These are phyloP conservation scores for Quercus aquifolioides DNA, from an alignment of 306 rosid genomes.

Conservation along the genomic window DNA sequence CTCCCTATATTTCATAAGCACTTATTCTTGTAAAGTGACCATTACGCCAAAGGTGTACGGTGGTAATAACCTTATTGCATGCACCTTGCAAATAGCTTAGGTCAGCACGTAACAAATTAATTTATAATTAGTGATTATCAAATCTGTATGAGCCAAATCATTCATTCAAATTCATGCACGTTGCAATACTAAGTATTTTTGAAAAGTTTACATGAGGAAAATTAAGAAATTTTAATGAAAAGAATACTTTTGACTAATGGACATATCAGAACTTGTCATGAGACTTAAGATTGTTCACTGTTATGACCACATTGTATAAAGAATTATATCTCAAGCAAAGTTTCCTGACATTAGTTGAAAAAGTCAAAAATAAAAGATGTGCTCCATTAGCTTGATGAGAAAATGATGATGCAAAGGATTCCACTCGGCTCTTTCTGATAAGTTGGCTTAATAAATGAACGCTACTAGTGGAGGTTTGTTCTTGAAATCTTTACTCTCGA, in stretches of 20 bases:
- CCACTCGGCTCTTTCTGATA: no score
- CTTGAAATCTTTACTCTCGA: no score
- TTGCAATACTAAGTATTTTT: background rate
- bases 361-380: background rate
- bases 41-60: rapidly evolving
- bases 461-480: no score
- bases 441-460: no score
- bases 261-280: background rate
- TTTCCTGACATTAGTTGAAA: background rate
- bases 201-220: background rate
- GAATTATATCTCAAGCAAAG: background rate
- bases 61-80: background rate
- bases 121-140: slow-evolving; percentile 28
- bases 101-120: slow-evolving; percentile 35
- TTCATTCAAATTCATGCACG: background rate
- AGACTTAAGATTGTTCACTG: background rate
- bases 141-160: slow-evolving; percentile 25
- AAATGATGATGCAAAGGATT: background rate
- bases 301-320: background rate
- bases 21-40: no score
- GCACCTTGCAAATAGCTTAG: slow-evolving; percentile 21
- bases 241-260: background rate
- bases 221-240: background rate
- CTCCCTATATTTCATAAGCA: rapidly evolving
- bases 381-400: background rate